Evolutionary conservation across 2,329 filamentous ascomycete genomes (phyloP).

Genomic region (Cryoendolithus antarcticus): DNA sequence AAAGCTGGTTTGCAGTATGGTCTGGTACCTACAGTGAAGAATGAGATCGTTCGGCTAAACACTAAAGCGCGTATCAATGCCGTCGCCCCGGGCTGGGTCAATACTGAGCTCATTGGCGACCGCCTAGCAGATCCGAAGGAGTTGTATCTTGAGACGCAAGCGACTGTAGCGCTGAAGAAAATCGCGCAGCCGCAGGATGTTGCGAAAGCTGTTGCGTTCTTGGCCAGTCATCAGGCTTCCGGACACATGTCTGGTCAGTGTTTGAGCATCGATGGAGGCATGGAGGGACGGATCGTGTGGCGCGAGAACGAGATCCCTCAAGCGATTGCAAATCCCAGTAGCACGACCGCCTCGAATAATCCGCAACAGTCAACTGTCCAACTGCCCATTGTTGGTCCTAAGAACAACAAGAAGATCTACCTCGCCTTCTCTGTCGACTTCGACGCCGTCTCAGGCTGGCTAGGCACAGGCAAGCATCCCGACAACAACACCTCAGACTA

Average conservation of each 20-base stretch:
- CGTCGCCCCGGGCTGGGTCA: conserved; percentile 38
- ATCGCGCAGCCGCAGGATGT: conserved; percentile 38
- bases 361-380: too few relatives aligned
- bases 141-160: conserved; percentile 38
- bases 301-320: conserved; percentile 28
- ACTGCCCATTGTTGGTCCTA: too few relatives aligned
- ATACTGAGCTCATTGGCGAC: conserved; percentile 36
- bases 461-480: conserved; percentile 43
- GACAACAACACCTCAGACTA: conserved; percentile 46
- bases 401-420: conserved; percentile 22
- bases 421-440: conserved; percentile 38
- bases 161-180: conserved; percentile 36
- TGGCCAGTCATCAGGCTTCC: conserved; percentile 38
- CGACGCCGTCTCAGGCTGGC: conserved; percentile 48
- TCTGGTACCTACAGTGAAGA: conserved; percentile 40
- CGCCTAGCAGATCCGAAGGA: conserved; percentile 38
- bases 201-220: conserved; percentile 36
- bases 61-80: conserved; percentile 40
- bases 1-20: conserved; percentile 42
- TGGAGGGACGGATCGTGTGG: conserved; percentile 40
- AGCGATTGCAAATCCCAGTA: too few relatives aligned
- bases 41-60: conserved; percentile 42
- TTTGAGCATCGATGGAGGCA: conserved; percentile 39
- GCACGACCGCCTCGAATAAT: too few relatives aligned
- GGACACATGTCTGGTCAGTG: conserved; percentile 45